Conservation (phyloP, 164 flowering plant genomes). For the Chimonanthus salicifolius region DNA sequence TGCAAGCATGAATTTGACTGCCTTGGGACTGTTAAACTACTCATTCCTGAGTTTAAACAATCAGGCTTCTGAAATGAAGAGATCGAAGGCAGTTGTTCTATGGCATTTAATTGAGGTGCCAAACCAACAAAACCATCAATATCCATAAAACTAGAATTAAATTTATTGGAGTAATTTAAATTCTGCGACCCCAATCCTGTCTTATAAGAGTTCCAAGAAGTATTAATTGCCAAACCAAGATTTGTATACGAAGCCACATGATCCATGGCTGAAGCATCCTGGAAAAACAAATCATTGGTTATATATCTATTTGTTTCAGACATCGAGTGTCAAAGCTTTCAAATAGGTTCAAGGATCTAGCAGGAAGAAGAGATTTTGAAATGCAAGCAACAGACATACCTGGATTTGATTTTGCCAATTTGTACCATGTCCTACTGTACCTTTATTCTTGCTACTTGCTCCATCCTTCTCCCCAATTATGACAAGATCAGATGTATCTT, state of each 20-base stretch:
- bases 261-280: constrained; percentile 5
- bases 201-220: background rate
- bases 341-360: background rate
- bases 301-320: background rate
- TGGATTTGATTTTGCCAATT: constrained; percentile 1
- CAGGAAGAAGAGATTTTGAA: background rate
- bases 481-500: constrained; percentile 6
- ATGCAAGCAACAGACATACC: background rate
- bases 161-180: constrained; percentile 2
- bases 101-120: constrained; percentile 3
- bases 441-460: constrained; percentile 3
- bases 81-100: constrained; percentile 7
- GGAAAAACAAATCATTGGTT: background rate
- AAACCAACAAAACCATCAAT: background rate
- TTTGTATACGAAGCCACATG: background rate
- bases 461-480: constrained; percentile 4
- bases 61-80: constrained; percentile 8
- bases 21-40: constrained; percentile 11
- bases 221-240: background rate
- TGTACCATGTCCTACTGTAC: background rate
- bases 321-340: background rate
- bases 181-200: constrained; percentile 1
- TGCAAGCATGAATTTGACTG: constrained; percentile 12
- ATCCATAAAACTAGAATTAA: constrained; percentile 2
- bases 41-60: background rate